Percentiles rank a stretch among this genome's conserved stretches.
phyloP scores from a whole-genome alignment of 1,139 yeast genomes.

The Suhomyces panamericanus region DNA sequence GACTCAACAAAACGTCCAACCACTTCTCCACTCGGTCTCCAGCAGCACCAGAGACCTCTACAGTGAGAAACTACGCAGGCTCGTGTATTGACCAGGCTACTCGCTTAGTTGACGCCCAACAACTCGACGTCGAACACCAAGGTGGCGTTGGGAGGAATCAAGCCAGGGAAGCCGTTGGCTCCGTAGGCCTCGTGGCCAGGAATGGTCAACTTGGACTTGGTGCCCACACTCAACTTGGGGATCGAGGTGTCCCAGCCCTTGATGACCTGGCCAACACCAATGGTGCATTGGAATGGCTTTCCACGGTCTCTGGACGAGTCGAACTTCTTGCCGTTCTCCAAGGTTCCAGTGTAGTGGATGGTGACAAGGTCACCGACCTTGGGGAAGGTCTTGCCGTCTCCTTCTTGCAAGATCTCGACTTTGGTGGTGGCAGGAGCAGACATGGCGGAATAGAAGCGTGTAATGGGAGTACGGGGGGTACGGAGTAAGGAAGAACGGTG shows the following conservation, averaged over 20 bases:
- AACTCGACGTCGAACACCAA: slow-evolving; percentile 91
- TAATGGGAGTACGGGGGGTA: not conserved
- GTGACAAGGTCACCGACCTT: slow-evolving; percentile 81
- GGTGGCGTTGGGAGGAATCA: slow-evolving; percentile 95
- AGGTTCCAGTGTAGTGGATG: slow-evolving; percentile 93
- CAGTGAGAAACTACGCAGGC: not conserved
- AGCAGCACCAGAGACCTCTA: not conserved
- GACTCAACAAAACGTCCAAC: not conserved
- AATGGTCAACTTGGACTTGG: slow-evolving; percentile 86
- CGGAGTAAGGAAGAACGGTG: slow-evolving; percentile 6
- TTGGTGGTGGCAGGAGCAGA: slow-evolving; percentile 46
- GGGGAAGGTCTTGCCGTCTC: slow-evolving; percentile 88
- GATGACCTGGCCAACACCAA: slow-evolving; percentile 96
- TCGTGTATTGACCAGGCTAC: not conserved
- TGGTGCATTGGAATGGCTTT: slow-evolving; percentile 86
- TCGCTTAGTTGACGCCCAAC: slow-evolving; percentile 64
- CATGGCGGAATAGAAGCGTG: slow-evolving; percentile 22
- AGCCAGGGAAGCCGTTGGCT: slow-evolving; percentile 90
- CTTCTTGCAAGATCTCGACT: slow-evolving; percentile 50
- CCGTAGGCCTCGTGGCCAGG: slow-evolving; percentile 96
- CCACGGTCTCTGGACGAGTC: slow-evolving; percentile 95
- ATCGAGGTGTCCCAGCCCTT: slow-evolving; percentile 95
- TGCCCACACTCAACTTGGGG: slow-evolving; percentile 88
- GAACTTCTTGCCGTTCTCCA: slow-evolving; percentile 91
- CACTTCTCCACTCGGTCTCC: not conserved